Percentiles rank a stretch among this genome's conserved stretches.
Conservation (phyloP, 139 green algal species). For the Picochlorum sp. region DNA sequence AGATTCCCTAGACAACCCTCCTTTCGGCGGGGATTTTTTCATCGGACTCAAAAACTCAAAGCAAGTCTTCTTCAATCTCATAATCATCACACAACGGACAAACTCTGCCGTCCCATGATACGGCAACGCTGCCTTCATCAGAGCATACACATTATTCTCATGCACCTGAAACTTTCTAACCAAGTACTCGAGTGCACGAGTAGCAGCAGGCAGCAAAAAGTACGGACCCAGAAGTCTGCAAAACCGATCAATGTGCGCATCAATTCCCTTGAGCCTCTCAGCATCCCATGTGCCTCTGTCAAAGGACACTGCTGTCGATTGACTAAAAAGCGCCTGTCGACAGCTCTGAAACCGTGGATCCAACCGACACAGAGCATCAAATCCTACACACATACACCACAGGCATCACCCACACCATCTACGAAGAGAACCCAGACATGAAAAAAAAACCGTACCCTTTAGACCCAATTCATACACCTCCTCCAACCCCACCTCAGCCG, state of each 20-base stretch:
- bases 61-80: constrained; percentile 41
- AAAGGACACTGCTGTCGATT: no score
- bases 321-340: constrained; percentile 60
- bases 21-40: constrained; percentile 43
- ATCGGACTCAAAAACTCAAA: constrained; percentile 63
- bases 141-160: constrained; percentile 64
- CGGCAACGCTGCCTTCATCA: constrained; percentile 64
- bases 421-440: neutral
- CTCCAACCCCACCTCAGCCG: constrained; percentile 53
- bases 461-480: constrained; percentile 35
- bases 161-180: constrained; percentile 76
- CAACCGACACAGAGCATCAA: constrained; percentile 54
- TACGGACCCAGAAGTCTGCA: constrained; percentile 62
- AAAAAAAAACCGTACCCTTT: constrained; percentile 23
- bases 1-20: constrained; percentile 44
- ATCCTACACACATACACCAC: constrained; percentile 43
- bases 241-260: constrained; percentile 51
- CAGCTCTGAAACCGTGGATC: constrained; percentile 62
- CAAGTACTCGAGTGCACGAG: constrained; percentile 80
- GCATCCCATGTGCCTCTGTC: constrained; percentile 10
- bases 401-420: neutral
- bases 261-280: neutral
- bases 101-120: constrained; percentile 88
- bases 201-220: constrained; percentile 57
- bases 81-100: constrained; percentile 68